Percentiles rank a stretch among this genome's conserved stretches.
phyloP scores from a whole-genome alignment of 768 basidiomycete genomes.

The Rhodotorula paludigena region DNA sequence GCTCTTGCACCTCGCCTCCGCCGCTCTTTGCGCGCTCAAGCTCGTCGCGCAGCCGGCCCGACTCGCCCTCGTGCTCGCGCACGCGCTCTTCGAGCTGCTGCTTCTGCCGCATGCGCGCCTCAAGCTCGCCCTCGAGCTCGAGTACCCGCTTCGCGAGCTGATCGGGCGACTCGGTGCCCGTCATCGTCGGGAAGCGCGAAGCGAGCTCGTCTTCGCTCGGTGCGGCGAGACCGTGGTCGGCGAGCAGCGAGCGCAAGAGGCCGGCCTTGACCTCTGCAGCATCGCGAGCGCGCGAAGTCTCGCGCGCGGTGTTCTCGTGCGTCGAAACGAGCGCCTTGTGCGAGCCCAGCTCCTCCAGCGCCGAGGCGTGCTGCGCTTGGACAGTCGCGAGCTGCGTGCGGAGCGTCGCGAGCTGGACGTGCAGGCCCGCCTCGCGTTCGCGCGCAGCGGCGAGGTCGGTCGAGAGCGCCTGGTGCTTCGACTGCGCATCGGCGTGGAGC shows the following conservation, averaged over 20 bases:
- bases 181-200: constrained; percentile 35
- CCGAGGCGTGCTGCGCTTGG: constrained; percentile 65
- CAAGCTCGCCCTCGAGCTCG: constrained; percentile 74
- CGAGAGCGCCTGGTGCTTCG: constrained; percentile 9
- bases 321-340: constrained; percentile 64
- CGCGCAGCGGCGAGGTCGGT: constrained; percentile 33
- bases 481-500: constrained; percentile 31
- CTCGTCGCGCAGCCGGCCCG: constrained; percentile 27
- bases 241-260: constrained; percentile 77
- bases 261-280: constrained; percentile 68
- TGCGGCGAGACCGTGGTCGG: constrained; percentile 76
- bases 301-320: constrained; percentile 62
- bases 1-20: constrained; percentile 13
- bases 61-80: constrained; percentile 34
- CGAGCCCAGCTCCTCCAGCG: constrained; percentile 63
- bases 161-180: constrained; percentile 46
- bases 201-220: constrained; percentile 62
- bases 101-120: constrained; percentile 78
- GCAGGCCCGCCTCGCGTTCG: constrained; percentile 49
- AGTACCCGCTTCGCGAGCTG: constrained; percentile 51
- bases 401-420: constrained; percentile 70
- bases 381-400: constrained; percentile 76
- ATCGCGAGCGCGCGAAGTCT: constrained; percentile 61
- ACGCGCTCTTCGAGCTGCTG: constrained; percentile 73
- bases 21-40: constrained; percentile 15